Evolutionary conservation across 2,329 filamentous ascomycete genomes (phyloP).

Genomic region (Pseudophaeomoniella oleicola): DNA sequence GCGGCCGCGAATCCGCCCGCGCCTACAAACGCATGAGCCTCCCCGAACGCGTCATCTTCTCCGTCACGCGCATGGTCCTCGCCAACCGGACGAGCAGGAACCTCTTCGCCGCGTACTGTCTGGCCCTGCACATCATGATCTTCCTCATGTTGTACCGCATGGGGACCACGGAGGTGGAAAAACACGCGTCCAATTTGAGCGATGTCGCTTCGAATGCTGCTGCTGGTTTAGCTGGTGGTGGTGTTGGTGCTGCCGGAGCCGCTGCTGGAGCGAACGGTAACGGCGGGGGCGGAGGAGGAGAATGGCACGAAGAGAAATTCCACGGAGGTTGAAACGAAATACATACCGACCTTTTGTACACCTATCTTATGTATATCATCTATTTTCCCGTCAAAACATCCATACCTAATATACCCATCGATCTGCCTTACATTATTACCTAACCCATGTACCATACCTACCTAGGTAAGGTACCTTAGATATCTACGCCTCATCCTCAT

Average conservation of each 20-base stretch:
- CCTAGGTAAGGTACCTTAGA: no score
- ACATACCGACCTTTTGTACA: no score
- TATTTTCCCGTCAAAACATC: no score
- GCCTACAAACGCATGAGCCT: conserved; percentile 89
- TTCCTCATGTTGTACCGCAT: conserved; percentile 80
- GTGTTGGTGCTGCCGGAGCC: conserved; percentile 9
- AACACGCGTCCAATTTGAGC: conserved; percentile 44
- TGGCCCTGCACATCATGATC: conserved; percentile 75
- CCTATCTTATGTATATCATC: no score
- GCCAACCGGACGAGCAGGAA: conserved; percentile 84
- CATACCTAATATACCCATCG: no score
- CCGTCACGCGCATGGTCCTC: conserved; percentile 77
- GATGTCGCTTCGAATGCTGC: conserved; percentile 27
- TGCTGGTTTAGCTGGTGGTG: conserved; percentile 18
- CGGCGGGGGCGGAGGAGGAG: conserved; percentile 28
- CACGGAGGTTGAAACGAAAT: conserved; percentile 4
- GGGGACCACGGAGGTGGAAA: conserved; percentile 51
- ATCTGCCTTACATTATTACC: no score
- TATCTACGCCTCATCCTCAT: no score
- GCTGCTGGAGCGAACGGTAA: conserved; percentile 14
- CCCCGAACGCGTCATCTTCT: conserved; percentile 80
- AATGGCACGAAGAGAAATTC: conserved; percentile 53
- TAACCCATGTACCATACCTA: no score
- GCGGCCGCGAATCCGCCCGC: conserved; percentile 79
- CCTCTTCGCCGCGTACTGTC: conserved; percentile 81